phyloP scores from a whole-genome alignment of 371 early-diverging fungal species.

The Mycotypha africana region DNA sequence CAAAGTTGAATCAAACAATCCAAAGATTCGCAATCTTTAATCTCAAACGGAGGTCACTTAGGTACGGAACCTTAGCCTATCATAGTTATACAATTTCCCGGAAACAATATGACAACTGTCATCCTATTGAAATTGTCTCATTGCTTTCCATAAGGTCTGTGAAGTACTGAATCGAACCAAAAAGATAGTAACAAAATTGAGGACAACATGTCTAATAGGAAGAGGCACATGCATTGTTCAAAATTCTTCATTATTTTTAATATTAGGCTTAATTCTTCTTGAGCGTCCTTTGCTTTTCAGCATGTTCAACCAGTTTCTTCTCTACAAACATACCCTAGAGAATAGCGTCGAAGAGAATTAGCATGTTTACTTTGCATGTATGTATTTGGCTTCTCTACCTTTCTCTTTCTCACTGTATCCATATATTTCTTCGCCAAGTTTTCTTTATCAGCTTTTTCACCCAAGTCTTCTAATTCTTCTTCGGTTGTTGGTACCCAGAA shows the following conservation, averaged over 20 bases:
- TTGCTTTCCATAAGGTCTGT: too few species aligned
- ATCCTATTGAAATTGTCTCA: too few species aligned
- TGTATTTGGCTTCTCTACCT: slow-evolving; percentile 49
- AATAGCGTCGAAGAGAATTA: neutral
- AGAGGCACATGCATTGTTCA: too few species aligned
- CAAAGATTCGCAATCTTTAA: too few species aligned
- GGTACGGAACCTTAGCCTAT: too few species aligned
- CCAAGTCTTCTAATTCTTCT: slow-evolving; percentile 96
- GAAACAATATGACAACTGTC: too few species aligned
- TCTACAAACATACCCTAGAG: slow-evolving; percentile 85
- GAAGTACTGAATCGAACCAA: too few species aligned
- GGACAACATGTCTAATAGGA: too few species aligned
- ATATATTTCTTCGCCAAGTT: slow-evolving; percentile 95
- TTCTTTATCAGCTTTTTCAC: slow-evolving; percentile 94
- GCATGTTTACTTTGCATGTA: neutral
- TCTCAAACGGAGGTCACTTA: too few species aligned
- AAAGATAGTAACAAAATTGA: too few species aligned
- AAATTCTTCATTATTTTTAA: neutral
- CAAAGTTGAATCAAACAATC: too few species aligned
- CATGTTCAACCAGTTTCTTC: slow-evolving; percentile 86
- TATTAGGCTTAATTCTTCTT: slow-evolving; percentile 42
- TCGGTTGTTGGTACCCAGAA: slow-evolving; percentile 98
- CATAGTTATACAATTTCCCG: too few species aligned
- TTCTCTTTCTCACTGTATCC: slow-evolving; percentile 91
- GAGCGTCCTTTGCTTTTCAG: slow-evolving; percentile 91